Evolutionary conservation across 805 yeast species (phyloP), one percentile per base, ranked within the genome.

Genomic region (Yamadazyma nakazawae): DNA sequence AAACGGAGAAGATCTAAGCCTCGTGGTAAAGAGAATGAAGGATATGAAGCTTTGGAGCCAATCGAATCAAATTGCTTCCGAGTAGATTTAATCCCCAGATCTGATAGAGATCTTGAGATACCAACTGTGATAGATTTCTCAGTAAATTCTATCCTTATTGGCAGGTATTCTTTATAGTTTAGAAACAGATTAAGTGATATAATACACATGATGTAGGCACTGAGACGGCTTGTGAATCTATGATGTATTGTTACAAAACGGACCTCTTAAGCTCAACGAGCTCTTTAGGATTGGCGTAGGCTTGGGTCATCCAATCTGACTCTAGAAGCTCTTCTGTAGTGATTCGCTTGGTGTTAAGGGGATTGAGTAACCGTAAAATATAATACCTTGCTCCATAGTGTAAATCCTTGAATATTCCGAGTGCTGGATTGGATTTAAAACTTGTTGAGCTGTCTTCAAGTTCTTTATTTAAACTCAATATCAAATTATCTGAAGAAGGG

Each of bases 281-380:
- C 17, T 69, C 75, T 42, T 63, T 63, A 11, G 73, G 64, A 42
- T 67, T 56, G 14, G 75, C 71, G 48, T 70, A 72, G 7, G 66
- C 70, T 46, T 68, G 73, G 13, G 51, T 49, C 34, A 72, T 54
- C 77, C 77, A 71, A 38, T 60, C 59, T 7, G 72, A 61, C 12
- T 56, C 49, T 24, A 67, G 48, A 14, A 65, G 55, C 32, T 58
- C 62, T n/a, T 54, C 56, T 6, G 64, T 52, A 11, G 57, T 52
- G 16, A 58, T 43, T 39, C 76, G 42, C 35, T 55, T 54, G 1
- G 43, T 37, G 11, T 61, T 59, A 12, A 48, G 49, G 6, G 76
- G 76, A 42, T 70, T 60, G 37, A 72, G 59, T 49, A 71, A 52
- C 14, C 61, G 60, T 28, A 72, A 55, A 26, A 69, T 59, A 36